Conservation (phyloP, 2,329 filamentous ascomycete species). For the Zymoseptoria ardabiliae region DNA sequence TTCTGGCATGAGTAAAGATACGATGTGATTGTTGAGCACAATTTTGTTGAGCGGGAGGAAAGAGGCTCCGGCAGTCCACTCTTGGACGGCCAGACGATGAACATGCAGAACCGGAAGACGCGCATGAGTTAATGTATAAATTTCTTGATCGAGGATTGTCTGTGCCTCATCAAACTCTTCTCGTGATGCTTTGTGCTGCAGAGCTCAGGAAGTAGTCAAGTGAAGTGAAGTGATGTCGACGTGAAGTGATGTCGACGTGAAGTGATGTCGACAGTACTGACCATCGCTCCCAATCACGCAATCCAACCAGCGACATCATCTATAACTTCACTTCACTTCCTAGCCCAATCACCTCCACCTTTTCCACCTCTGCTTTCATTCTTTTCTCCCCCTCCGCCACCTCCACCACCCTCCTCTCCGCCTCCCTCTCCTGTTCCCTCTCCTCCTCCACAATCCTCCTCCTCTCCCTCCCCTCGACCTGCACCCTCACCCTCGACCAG, state of each 20-base stretch:
- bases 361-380: no score
- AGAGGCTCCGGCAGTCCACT: not conserved
- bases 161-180: no score
- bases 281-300: no score
- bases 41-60: not conserved
- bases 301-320: not conserved
- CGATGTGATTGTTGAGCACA: slow-evolving; percentile 1
- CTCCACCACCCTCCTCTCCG: not conserved
- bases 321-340: not conserved
- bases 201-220: no score
- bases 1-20: slow-evolving; percentile 5
- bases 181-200: no score
- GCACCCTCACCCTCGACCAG: not conserved
- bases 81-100: not conserved
- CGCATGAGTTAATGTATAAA: not conserved
- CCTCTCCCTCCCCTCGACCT: not conserved
- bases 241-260: no score
- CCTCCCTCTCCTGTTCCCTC: not conserved
- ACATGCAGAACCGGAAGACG: not conserved
- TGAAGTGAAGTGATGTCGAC: no score
- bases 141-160: not conserved
- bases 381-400: not conserved
- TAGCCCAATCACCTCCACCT: not conserved
- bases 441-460: not conserved
- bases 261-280: no score